Conservation (phyloP, 1,284 basidiomycete genomes). For the Acaromyces ingoldii region DNA sequence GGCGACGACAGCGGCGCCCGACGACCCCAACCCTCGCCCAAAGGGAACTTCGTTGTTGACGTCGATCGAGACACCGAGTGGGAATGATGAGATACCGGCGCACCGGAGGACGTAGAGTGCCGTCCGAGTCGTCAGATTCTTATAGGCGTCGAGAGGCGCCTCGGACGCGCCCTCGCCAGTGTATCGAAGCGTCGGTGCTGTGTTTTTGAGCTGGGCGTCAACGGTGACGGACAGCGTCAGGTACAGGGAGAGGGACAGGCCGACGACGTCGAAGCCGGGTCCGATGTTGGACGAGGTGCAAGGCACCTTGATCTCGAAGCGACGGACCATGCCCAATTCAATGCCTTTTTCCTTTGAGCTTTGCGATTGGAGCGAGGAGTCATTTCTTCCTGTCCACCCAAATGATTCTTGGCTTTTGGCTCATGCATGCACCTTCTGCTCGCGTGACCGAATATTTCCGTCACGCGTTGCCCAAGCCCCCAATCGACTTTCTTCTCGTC, state of each 20-base stretch:
- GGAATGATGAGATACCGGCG: constrained; percentile 70
- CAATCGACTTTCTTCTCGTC: too few species aligned
- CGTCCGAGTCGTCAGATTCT: constrained; percentile 95
- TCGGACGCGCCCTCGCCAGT: constrained; percentile 81
- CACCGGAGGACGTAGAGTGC: constrained; percentile 94
- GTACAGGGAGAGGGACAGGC: constrained; percentile 85
- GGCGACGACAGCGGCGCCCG: constrained; percentile 94
- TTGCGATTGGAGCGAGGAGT: too few species aligned
- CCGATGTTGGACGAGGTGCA: constrained; percentile 98
- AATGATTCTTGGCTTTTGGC: too few species aligned
- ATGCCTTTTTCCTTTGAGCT: too few species aligned
- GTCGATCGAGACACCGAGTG: constrained; percentile 60
- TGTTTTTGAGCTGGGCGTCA: constrained; percentile 13
- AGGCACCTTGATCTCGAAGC: constrained; percentile 71
- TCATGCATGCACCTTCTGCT: too few species aligned
- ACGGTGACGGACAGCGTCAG: constrained; percentile 68
- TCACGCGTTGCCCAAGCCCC: too few species aligned
- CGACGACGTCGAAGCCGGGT: constrained; percentile 97
- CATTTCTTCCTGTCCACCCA: too few species aligned
- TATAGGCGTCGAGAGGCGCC: constrained; percentile 90
- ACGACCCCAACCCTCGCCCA: constrained; percentile 91
- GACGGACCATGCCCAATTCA: too few species aligned
- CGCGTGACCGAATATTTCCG: too few species aligned
- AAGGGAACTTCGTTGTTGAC: constrained; percentile 93
- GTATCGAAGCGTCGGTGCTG: constrained; percentile 66